Evolutionary conservation across 352 stramenopile genomes (phyloP).

Genomic region (Phytophthora cryptogea): DNA sequence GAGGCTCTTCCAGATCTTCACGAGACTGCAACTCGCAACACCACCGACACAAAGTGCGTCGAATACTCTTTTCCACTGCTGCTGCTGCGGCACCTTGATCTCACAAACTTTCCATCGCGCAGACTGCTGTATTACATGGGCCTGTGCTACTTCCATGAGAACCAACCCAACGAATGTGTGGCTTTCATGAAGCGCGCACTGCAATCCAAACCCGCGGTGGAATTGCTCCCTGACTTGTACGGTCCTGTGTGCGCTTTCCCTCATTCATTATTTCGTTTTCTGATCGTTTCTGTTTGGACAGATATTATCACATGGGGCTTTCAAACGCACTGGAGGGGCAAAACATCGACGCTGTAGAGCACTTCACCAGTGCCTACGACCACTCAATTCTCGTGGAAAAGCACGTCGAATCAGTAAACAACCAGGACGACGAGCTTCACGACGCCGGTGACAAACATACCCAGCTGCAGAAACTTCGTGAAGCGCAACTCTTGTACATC

Average conservation of each 20-base stretch:
- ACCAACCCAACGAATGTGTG: slow-evolving; percentile 49
- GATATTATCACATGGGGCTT: slow-evolving; percentile 77
- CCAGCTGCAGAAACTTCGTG: slow-evolving; percentile 29
- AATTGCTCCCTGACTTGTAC: slow-evolving; percentile 67
- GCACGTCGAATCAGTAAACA: slow-evolving; percentile 16
- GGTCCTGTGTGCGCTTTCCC: slow-evolving; percentile 7
- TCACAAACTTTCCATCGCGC: slow-evolving; percentile 6
- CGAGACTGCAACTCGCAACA: slow-evolving; percentile 39
- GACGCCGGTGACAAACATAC: slow-evolving; percentile 19
- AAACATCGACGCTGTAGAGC: slow-evolving; percentile 70
- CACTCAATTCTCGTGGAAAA: slow-evolving; percentile 24
- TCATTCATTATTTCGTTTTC: neutral
- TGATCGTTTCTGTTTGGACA: slow-evolving; percentile 23
- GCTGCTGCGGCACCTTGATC: neutral
- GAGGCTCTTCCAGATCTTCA: slow-evolving; percentile 62
- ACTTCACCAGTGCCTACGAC: slow-evolving; percentile 55
- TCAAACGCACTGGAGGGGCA: slow-evolving; percentile 49
- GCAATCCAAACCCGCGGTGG: slow-evolving; percentile 18
- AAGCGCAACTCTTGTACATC: slow-evolving; percentile 47
- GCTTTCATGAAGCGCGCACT: slow-evolving; percentile 54
- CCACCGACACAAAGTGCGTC: slow-evolving; percentile 35
- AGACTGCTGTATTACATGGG: slow-evolving; percentile 72
- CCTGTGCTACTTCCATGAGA: slow-evolving; percentile 64
- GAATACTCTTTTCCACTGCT: slow-evolving; percentile 9
- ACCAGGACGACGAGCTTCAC: slow-evolving; percentile 20